Base-by-base conservation (phyloP, 768 basidiomycete genomes). In the Dendrothele bispora region DNA sequence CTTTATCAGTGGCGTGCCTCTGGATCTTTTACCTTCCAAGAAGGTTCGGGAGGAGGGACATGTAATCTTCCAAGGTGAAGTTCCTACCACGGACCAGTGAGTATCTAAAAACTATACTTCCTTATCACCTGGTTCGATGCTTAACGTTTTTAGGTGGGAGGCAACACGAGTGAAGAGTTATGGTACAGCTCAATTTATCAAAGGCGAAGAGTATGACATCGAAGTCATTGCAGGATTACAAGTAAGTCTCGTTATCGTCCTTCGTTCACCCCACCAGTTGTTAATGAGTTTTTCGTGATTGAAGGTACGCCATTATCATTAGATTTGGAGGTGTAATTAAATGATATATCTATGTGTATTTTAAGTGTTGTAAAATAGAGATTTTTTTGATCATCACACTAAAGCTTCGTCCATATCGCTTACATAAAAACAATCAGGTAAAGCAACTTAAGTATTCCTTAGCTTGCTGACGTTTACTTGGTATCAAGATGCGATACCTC, bases 191-290 rank as follows among this genome's bases (percentile, higher is more conserved):
- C 44, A 58, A 3, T 63, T 67, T 26, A 65, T 67, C 30, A 65
- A 64, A 39, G 67, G 67, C 21, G 60, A 66, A 18, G 59, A 61
- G 43, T 67, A 66, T 35, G 65, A 68, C 45, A 59, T 65, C n/a
- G 67, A 68, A 51, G 54, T 62, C 25, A 56, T 68, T 26, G 61
- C 62, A 14, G 65, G 67, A 2, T 49, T 68, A 25, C 60, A 68
- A 43, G 59, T 61, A 32, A 6, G 56, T 34, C 7, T 25, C n/a
- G 11, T 40, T 27, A n/a, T 5, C 39, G 17, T n/a, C 4, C 6
- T 8, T 7, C 7, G n/a, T 6, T 11, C 5, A 15, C 22, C 34
- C 18, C 2, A 39, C 15, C 6, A 8, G 6, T 22, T 39, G n/a
- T 18, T 48, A 18, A 48, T 10, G 10, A 21, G 10, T 15, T 10